Conservation (phyloP, 805 yeast genomes). For the Wickerhamiella galacta region DNA sequence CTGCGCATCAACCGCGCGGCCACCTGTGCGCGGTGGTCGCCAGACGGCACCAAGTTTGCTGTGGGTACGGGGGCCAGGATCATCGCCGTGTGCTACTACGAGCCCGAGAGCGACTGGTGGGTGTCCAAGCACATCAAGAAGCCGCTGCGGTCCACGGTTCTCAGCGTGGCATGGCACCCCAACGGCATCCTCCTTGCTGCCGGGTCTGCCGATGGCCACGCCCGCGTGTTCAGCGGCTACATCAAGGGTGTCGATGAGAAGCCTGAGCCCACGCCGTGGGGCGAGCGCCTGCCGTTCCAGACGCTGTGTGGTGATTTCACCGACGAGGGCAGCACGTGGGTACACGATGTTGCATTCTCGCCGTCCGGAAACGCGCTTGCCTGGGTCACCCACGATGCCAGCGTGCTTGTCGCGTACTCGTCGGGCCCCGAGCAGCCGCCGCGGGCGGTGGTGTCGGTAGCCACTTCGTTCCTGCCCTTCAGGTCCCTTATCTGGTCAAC, state of each 20-base stretch:
- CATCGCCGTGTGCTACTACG: slow-evolving; percentile 91
- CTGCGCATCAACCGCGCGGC: slow-evolving; percentile 92
- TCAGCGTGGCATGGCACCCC: slow-evolving; percentile 82
- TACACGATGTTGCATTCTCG: slow-evolving; percentile 77
- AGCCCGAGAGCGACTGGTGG: slow-evolving; percentile 98
- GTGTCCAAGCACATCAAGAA: slow-evolving; percentile 92
- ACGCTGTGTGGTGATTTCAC: slow-evolving; percentile 71
- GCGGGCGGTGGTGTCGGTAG: slow-evolving; percentile 36
- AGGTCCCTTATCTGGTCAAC: slow-evolving; percentile 53
- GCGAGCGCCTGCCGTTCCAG: slow-evolving; percentile 86
- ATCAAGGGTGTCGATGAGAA: slow-evolving; percentile 76
- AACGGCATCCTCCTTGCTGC: slow-evolving; percentile 74
- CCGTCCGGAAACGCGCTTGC: slow-evolving; percentile 66
- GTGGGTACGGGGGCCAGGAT: slow-evolving; percentile 92
- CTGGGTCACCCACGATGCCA: slow-evolving; percentile 72
- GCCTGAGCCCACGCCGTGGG: slow-evolving; percentile 79
- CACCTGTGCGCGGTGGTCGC: slow-evolving; percentile 87
- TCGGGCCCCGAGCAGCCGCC: slow-evolving; percentile 52
- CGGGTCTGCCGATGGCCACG: slow-evolving; percentile 90
- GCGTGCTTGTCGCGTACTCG: slow-evolving; percentile 68
- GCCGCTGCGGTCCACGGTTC: slow-evolving; percentile 77
- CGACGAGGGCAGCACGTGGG: slow-evolving; percentile 67
- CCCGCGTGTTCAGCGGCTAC: slow-evolving; percentile 74
- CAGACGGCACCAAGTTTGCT: slow-evolving; percentile 87
- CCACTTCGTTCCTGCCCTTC: slow-evolving; percentile 65